phyloP scores from a whole-genome alignment of 352 stramenopile genomes.

The Globisporangium camurandrum region DNA sequence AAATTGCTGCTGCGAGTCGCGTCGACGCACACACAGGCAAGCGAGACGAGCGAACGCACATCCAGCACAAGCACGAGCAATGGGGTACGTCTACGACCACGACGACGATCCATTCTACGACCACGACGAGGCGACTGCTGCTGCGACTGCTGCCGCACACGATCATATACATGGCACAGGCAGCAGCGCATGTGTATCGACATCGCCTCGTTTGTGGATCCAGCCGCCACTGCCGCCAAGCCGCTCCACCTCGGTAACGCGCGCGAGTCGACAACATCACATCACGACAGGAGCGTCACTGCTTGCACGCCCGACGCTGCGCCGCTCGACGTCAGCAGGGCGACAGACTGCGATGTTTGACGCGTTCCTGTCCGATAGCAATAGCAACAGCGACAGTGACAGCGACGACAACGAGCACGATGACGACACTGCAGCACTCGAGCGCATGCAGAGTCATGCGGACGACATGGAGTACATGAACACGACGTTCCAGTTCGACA shows the following conservation, averaged over 20 bases:
- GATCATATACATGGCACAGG: not conserved
- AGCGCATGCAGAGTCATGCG: constrained; percentile 43
- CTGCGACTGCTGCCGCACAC: not conserved
- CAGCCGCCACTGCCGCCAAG: not conserved
- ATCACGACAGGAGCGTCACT: not conserved
- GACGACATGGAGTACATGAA: constrained; percentile 39
- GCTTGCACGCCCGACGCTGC: constrained; percentile 10
- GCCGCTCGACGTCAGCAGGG: constrained; percentile 11
- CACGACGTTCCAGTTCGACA: constrained; percentile 22
- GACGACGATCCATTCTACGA: constrained; percentile 12
- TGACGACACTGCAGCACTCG: constrained; percentile 14
- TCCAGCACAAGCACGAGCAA: not conserved
- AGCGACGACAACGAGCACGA: constrained; percentile 22
- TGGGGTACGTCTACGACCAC: constrained; percentile 7
- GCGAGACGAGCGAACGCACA: not conserved
- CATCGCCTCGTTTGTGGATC: not conserved
- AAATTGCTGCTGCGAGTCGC: too few relatives aligned
- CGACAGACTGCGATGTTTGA: constrained; percentile 21
- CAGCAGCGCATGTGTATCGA: not conserved
- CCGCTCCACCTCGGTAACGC: not conserved
- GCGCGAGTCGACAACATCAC: not conserved
- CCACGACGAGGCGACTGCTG: constrained; percentile 4
- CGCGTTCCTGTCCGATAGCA: constrained; percentile 37
- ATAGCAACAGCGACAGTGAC: too few relatives aligned
- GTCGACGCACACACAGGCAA: too few relatives aligned